These are phyloP conservation scores for Escallonia herrerae DNA, from an alignment of 129 eudicot genomes.

Conservation along the genomic window DNA sequence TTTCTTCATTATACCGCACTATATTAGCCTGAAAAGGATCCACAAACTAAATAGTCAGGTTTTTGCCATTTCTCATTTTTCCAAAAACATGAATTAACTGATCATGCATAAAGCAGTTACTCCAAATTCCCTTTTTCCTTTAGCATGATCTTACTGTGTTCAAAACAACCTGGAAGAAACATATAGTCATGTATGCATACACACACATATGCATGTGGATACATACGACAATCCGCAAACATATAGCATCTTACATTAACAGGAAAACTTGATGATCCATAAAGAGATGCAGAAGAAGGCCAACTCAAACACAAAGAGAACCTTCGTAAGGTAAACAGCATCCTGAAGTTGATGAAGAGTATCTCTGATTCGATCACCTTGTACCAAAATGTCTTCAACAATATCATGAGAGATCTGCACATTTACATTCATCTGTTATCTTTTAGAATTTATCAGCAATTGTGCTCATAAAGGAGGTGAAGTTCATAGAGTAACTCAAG, in stretches of 20 bases:
- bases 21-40: constrained; percentile 69
- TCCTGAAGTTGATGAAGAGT: constrained; percentile 91
- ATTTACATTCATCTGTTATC: constrained; percentile 18
- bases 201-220: too few relatives aligned
- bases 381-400: constrained; percentile 72
- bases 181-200: too few relatives aligned
- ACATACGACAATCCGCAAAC: too few relatives aligned
- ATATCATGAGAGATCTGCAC: constrained; percentile 79
- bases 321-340: constrained; percentile 93
- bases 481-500: constrained; percentile 1
- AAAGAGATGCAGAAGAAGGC: too few relatives aligned
- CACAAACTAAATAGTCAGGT: not conserved
- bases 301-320: constrained; percentile 16
- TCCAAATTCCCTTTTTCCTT: too few relatives aligned
- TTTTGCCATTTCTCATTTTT: too few relatives aligned
- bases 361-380: constrained; percentile 72
- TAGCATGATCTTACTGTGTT: too few relatives aligned
- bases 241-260: not conserved
- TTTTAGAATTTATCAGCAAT: not conserved
- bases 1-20: constrained; percentile 68
- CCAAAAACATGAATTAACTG: too few relatives aligned
- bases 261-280: not conserved
- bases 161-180: too few relatives aligned
- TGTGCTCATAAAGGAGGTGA: not conserved
- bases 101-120: too few relatives aligned